Evolutionary conservation across 2,329 filamentous ascomycete genomes (phyloP), one percentile per base, ranked within the genome.

Genomic region (Ciborinia camelliae): DNA sequence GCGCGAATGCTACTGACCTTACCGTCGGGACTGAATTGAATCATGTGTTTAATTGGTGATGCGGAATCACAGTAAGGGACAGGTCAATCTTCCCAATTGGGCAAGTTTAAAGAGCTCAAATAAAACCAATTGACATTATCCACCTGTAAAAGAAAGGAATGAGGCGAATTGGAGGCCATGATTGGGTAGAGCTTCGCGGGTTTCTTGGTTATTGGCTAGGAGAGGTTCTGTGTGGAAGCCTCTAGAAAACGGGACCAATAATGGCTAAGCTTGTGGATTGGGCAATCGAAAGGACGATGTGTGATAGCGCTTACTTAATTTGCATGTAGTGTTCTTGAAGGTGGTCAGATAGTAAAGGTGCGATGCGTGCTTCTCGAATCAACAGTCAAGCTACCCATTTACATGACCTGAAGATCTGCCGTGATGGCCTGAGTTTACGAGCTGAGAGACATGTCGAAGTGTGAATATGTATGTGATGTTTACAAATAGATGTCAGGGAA

Each of bases 261-360:
- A 58, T 32, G 28, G 41, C n/a, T 30, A 23, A 23, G 28, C 54
- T 58, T 14, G 28, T 58, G 14, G 15, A 58, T 55, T 9, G 10
- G 37, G 37, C 30, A 50, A 39, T 20, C 15, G n/a, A 48, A 50
- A 35, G n/a, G 18, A 35, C 8, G 7, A 50, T 39, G 37, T n/a
- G 45, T 45, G 37, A 45, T 55, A 55, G 50, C 55, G 60, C 60
- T 62, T 62, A 62, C 60, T 54, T 62, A 35, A 32, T 47, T 59
- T 55, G 37, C 37, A 47, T 32, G n/a, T 55, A 20, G 30, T 32
- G 12, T 43, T 28, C 15, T 57, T 43, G 18, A 45, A 58, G 54
- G 54, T 58, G 39, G 54, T 58, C 54, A 58, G 54, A 58, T 45
- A 58, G 30, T 2, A n/a, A n/a, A 58, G 6, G 20, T 57, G 39